Percentiles rank a stretch among this genome's conserved stretches.
Conservation (phyloP, 1,284 basidiomycete genomes). For the Ganoderma sinense region DNA sequence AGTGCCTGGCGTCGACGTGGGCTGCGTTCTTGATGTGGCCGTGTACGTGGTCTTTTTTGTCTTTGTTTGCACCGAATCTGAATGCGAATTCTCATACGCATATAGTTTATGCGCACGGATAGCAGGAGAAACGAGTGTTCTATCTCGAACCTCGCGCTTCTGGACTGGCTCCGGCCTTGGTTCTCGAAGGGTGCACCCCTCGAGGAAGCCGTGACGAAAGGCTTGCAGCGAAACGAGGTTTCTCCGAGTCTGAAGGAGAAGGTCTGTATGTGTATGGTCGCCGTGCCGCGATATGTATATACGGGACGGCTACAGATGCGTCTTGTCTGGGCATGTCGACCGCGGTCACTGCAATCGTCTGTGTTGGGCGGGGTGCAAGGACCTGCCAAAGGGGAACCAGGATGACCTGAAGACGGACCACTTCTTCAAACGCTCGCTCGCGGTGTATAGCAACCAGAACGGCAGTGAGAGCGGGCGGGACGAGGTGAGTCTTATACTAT, state of each 20-base stretch:
- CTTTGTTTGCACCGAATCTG: neutral
- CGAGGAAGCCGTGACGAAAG: no score
- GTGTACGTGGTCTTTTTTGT: neutral
- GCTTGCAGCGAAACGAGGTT: no score
- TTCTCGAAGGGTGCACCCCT: no score
- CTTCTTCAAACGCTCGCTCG: neutral
- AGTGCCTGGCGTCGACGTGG: neutral
- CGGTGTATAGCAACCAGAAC: neutral
- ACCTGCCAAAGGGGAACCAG: neutral
- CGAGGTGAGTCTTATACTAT: neutral
- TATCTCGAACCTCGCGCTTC: no score
- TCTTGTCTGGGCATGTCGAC: neutral
- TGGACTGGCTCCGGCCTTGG: no score
- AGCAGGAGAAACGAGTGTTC: neutral
- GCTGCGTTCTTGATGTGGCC: neutral
- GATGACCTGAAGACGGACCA: neutral
- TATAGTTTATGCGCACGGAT: neutral
- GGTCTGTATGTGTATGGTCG: no score
- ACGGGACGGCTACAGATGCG: neutral
- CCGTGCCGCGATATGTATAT: neutral
- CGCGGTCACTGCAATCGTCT: neutral
- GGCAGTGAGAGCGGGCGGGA: neutral
- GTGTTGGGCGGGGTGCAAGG: neutral
- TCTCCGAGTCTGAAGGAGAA: no score
- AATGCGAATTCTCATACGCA: neutral